Evolutionary conservation across 1,139 yeast genomes (phyloP), one percentile per base, ranked within the genome.

Genomic region (Geotrichum candidum): DNA sequence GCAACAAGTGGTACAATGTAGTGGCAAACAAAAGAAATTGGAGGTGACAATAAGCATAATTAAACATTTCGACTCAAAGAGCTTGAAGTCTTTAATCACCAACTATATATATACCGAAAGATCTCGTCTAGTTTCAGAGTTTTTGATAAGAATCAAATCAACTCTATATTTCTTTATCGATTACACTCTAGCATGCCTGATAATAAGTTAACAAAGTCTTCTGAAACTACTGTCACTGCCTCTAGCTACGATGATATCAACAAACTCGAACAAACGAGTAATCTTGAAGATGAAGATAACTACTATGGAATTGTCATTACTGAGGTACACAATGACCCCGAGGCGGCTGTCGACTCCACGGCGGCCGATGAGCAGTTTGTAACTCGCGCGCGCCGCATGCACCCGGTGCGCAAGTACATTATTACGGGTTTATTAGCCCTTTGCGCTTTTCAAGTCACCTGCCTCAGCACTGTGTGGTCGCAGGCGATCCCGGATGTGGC

Each of bases 391-490:
- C 35, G 53, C 31, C 53, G 35, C 5, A 50, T 27, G 31, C 33
- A 50, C 15, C 46, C 46, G 46, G 18, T 41, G 15, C 65, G 78
- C 23, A 85, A 84, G 68, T 83, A 87, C 82, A 60, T 76, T 25
- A 84, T 85, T 56, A 80, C 88, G 0, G 52, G 80, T 9, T 68
- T 86, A 0, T 73, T 85, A 31, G 78, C 89, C 0, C 53, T 78
- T 31, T 76, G 84, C 3, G 83, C 73, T 13, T 77, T 70, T 61
- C 83, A 69, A 68, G 82, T 71, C 35, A 88, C 74, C n/a, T 80
- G 74, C 76, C 78, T 74, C 75, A 86, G 78, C 66, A 86, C 79
- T 63, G 81, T 76, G 76, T 88, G 76, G 90, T 56, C 53, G 13
- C 62, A 59, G 31, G 62, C 59, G 2, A 59, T 59, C 18, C 38